phyloP scores from a whole-genome alignment of 2,329 filamentous ascomycete species.

The Fusarium falciforme region DNA sequence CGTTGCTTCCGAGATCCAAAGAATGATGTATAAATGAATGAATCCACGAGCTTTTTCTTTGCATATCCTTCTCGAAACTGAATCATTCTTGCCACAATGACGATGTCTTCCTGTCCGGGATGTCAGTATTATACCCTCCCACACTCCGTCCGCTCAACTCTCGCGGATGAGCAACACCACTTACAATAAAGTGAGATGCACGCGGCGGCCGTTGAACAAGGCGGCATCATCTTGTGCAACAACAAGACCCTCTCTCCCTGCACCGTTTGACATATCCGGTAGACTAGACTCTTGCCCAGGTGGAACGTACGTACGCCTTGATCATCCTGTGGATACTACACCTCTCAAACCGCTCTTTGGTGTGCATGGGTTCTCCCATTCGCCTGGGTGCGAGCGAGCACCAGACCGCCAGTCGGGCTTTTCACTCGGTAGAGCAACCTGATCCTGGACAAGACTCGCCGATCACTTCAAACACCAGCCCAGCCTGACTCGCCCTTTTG shows the following conservation, averaged over 20 bases:
- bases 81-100: slow-evolving; percentile 16
- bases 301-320: not conserved
- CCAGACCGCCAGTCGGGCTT: slow-evolving; percentile 38
- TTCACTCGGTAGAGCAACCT: slow-evolving; percentile 30
- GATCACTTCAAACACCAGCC: slow-evolving; percentile 1
- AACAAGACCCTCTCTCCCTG: not conserved
- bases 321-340: not conserved
- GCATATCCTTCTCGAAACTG: slow-evolving; percentile 3
- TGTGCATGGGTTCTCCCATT: slow-evolving; percentile 20
- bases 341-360: not conserved
- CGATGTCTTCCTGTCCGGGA: slow-evolving; percentile 6
- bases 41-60: not conserved
- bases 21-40: slow-evolving; percentile 19
- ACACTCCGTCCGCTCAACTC: not conserved
- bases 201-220: slow-evolving; percentile 7
- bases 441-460: slow-evolving; percentile 20
- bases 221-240: not conserved
- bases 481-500: slow-evolving; percentile 14
- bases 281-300: not conserved
- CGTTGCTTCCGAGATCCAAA: slow-evolving; percentile 13
- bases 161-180: not conserved
- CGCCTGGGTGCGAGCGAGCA: slow-evolving; percentile 23
- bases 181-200: not conserved
- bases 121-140: slow-evolving; percentile 26
- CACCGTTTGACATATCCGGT: not conserved